A percentile compares a stretch with the other conserved stretches of the same genome.
These are phyloP conservation scores for Begonia masoniana DNA, from an alignment of 306 rosid genomes.

Conservation along the genomic window DNA sequence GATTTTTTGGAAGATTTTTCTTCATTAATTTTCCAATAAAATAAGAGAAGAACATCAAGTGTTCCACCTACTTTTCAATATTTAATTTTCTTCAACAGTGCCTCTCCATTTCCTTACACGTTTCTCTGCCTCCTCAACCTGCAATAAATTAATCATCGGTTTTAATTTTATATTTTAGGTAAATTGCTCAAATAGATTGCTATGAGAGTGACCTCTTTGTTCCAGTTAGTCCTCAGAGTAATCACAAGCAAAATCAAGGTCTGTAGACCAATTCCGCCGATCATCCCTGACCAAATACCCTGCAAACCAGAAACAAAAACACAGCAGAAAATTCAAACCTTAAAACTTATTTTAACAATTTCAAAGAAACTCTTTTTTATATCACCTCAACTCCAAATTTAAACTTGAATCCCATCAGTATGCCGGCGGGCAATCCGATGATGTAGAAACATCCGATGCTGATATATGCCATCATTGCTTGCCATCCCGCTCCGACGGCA, in stretches of 20 bases:
- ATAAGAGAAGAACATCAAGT: no score
- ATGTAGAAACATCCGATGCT: conserved; percentile 59
- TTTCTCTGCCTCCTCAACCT: not conserved
- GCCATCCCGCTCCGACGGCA: conserved; percentile 87
- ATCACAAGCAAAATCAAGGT: conserved; percentile 35
- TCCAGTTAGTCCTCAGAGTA: conserved; percentile 57
- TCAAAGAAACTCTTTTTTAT: not conserved
- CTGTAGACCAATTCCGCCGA: conserved; percentile 45
- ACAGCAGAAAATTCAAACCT: not conserved
- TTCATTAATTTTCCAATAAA: no score
- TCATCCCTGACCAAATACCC: conserved; percentile 79
- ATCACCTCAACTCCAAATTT: conserved; percentile 37
- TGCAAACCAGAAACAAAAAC: conserved; percentile 4
- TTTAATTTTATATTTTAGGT: no score
- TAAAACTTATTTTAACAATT: not conserved
- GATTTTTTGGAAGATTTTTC: no score
- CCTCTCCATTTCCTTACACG: not conserved
- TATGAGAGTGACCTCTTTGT: conserved; percentile 34
- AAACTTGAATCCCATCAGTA: conserved; percentile 39
- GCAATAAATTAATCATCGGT: not conserved
- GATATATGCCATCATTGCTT: conserved; percentile 46
- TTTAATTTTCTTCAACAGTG: not conserved
- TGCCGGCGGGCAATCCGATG: conserved; percentile 61
- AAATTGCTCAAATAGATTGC: not conserved
- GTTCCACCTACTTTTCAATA: not conserved